Conservation (phyloP, 163 green algal species). For the Chlamydomonas reinhardtii region DNA sequence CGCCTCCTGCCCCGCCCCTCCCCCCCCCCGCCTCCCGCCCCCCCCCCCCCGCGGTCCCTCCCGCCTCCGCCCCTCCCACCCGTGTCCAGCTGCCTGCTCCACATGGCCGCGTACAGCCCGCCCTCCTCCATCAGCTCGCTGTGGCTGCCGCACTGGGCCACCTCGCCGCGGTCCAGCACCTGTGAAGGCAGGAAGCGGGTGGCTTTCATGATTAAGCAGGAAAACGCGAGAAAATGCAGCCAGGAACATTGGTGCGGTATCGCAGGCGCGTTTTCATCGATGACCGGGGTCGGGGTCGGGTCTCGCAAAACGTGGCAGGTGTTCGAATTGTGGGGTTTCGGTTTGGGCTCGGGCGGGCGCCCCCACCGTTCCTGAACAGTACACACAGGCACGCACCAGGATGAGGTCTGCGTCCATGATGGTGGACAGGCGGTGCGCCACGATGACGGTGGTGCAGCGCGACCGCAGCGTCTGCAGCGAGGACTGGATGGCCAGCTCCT, state of each 20-base stretch:
- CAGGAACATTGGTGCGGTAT: too few species aligned
- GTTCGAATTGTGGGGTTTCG: too few species aligned
- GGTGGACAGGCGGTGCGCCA: constrained; percentile 87
- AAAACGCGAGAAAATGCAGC: too few species aligned
- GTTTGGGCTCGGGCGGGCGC: too few species aligned
- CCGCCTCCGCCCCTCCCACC: neutral
- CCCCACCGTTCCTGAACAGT: too few species aligned
- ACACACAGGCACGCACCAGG: too few species aligned
- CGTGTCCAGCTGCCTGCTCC: constrained; percentile 76
- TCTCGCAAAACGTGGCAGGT: too few species aligned
- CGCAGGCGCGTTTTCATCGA: too few species aligned
- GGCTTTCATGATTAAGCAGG: neutral
- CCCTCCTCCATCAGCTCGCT: constrained; percentile 74
- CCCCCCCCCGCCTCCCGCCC: neutral
- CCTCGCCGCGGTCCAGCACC: constrained; percentile 73
- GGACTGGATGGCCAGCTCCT: neutral
- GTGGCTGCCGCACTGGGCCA: constrained; percentile 71
- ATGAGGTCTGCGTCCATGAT: constrained; percentile 80
- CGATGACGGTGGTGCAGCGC: constrained; percentile 68
- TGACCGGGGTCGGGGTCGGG: too few species aligned
- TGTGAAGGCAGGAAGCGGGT: neutral
- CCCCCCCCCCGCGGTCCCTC: neutral
- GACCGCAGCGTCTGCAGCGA: constrained; percentile 54
- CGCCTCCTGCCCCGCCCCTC: neutral
- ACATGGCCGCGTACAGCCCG: constrained; percentile 85